Percentiles rank a stretch among this genome's conserved stretches.
Evolutionary conservation across 352 stramenopile species (phyloP).

Genomic region (Halophytophthora batemanensis): DNA sequence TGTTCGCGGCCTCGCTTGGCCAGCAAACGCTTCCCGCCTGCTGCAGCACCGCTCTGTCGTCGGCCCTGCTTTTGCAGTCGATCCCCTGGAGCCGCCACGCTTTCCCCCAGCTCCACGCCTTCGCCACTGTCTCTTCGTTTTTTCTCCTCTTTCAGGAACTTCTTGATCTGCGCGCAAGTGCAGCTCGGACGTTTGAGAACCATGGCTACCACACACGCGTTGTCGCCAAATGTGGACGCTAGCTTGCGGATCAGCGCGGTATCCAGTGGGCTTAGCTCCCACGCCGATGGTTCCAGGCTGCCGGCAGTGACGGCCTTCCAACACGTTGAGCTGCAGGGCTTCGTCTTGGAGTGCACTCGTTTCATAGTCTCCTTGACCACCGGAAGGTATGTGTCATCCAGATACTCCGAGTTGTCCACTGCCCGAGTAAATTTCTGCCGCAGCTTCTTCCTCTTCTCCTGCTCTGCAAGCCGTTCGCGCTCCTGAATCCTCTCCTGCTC

Average conservation of each 20-base stretch:
- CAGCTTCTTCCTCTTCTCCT: slow-evolving; percentile 34
- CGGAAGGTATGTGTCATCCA: slow-evolving; percentile 59
- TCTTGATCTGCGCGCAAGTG: slow-evolving; percentile 28
- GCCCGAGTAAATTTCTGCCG: slow-evolving; percentile 38
- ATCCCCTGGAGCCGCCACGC: slow-evolving; percentile 9
- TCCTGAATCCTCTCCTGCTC: slow-evolving; percentile 63
- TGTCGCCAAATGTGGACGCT: slow-evolving; percentile 30
- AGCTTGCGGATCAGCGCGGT: slow-evolving; percentile 55
- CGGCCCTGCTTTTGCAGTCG: slow-evolving; percentile 1
- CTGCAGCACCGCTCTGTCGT: no score
- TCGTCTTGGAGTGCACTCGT: slow-evolving; percentile 17
- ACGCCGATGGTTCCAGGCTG: not conserved
- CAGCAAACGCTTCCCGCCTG: slow-evolving; percentile 11
- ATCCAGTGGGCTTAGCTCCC: slow-evolving; percentile 26
- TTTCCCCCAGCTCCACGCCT: slow-evolving; percentile 4
- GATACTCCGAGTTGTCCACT: slow-evolving; percentile 61
- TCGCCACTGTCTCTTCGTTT: slow-evolving; percentile 25
- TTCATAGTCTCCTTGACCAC: slow-evolving; percentile 25
- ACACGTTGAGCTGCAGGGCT: slow-evolving; percentile 37
- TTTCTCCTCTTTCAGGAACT: slow-evolving; percentile 28
- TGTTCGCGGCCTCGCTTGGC: slow-evolving; percentile 34
- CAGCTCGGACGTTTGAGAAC: slow-evolving; percentile 35
- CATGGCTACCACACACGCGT: slow-evolving; percentile 42
- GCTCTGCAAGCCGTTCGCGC: slow-evolving; percentile 33
- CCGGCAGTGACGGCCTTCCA: slow-evolving; percentile 22